Conservation (phyloP, 805 yeast species). For the Candida adriatica region DNA sequence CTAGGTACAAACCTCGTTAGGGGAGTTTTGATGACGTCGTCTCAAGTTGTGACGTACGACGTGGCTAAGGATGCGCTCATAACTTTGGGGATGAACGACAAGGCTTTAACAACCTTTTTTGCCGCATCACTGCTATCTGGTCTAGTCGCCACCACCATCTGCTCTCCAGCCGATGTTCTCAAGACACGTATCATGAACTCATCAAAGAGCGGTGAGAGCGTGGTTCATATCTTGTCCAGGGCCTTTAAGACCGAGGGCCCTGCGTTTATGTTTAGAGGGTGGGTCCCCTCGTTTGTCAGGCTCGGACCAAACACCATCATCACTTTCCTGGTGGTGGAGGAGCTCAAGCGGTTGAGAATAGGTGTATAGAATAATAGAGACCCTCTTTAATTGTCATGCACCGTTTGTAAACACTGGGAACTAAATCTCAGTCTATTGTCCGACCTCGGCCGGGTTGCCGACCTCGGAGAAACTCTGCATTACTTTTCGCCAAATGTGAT, state of each 20-base stretch:
- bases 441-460: too few relatives aligned
- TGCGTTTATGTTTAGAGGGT: conserved; percentile 80
- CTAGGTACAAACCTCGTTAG: conserved; percentile 70
- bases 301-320: conserved; percentile 78
- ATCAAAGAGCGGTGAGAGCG: conserved; percentile 33
- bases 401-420: background rate
- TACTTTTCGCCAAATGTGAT: too few relatives aligned
- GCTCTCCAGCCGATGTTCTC: conserved; percentile 89
- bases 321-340: conserved; percentile 63
- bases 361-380: conserved; percentile 32
- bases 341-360: conserved; percentile 45
- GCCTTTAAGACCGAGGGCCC: conserved; percentile 69
- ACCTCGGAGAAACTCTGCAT: too few relatives aligned
- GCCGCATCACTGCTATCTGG: conserved; percentile 77
- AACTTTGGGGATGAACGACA: conserved; percentile 45
- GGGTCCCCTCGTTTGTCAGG: conserved; percentile 84
- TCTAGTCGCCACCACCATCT: conserved; percentile 81
- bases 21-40: conserved; percentile 84
- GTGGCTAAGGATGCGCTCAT: conserved; percentile 60
- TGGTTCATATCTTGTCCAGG: conserved; percentile 39
- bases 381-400: background rate
- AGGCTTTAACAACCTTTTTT: conserved; percentile 66
- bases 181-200: conserved; percentile 84
- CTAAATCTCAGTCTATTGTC: background rate
- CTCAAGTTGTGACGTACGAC: conserved; percentile 86